phyloP scores from a whole-genome alignment of 2,329 filamentous ascomycete genomes.

The Paracorniculantispora psalliotae region DNA sequence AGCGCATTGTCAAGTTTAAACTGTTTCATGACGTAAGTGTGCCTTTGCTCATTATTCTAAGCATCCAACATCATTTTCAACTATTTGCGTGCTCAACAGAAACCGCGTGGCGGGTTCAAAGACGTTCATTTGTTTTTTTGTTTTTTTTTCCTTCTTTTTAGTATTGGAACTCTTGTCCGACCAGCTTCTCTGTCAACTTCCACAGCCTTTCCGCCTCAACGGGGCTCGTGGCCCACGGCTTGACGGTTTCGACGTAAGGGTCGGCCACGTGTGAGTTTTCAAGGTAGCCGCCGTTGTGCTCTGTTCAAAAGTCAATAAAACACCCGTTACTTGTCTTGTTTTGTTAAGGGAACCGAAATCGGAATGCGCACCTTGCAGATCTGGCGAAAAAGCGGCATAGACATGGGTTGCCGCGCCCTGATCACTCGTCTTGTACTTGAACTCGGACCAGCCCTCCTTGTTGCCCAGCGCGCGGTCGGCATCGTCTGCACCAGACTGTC shows the following conservation, averaged over 20 bases:
- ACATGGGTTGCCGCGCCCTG: conserved; percentile 31
- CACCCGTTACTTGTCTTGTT: no score
- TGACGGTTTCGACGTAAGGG: conserved; percentile 25
- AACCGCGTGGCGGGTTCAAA: no score
- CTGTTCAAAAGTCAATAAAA: conserved; percentile 14
- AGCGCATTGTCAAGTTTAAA: no score
- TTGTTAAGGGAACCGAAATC: no score
- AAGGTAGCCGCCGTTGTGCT: conserved; percentile 29
- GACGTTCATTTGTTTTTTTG: no score
- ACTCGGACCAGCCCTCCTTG: conserved; percentile 19
- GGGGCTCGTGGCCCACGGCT: conserved; percentile 26
- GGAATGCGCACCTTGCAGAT: conserved; percentile 26
- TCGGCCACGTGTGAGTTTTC: conserved; percentile 28
- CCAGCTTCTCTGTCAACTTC: conserved; percentile 41
- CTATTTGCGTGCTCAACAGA: no score
- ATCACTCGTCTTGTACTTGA: conserved; percentile 20
- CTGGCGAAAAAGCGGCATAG: conserved; percentile 34
- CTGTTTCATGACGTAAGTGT: no score
- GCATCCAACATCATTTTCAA: no score
- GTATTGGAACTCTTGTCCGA: conserved; percentile 36
- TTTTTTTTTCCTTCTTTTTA: no score
- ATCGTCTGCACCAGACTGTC: conserved; percentile 7
- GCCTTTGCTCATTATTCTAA: no score
- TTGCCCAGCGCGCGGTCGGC: conserved; percentile 22
- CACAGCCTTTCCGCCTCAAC: conserved; percentile 39